These are phyloP conservation scores for Lumnitzera racemosa DNA, from an alignment of 345 rosid genomes.

Conservation along the genomic window DNA sequence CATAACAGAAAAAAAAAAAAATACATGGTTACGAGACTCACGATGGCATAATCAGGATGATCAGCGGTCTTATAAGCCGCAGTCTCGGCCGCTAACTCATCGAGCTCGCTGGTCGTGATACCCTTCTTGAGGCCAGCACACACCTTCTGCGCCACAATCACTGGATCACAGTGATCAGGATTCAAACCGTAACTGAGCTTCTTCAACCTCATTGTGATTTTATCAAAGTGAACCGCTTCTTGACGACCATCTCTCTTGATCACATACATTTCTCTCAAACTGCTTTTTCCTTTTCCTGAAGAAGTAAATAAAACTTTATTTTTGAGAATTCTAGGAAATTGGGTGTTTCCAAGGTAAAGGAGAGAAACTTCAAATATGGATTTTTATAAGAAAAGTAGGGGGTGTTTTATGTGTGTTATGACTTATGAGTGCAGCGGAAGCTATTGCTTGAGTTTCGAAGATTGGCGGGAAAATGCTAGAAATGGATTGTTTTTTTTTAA, in stretches of 20 bases:
- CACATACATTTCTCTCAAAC: slow-evolving; percentile 49
- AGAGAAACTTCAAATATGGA: slow-evolving; percentile 36
- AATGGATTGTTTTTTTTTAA: too few species aligned
- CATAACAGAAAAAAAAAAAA: background rate
- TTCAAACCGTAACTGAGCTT: slow-evolving; percentile 91
- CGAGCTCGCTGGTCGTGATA: slow-evolving; percentile 92
- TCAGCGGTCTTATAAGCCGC: slow-evolving; percentile 92
- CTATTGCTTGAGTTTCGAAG: too few species aligned
- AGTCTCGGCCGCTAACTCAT: slow-evolving; percentile 96
- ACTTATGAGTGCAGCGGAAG: too few species aligned
- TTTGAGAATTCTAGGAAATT: too few species aligned
- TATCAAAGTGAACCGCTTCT: slow-evolving; percentile 87
- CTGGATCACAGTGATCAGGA: slow-evolving; percentile 94
- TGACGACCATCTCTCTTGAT: slow-evolving; percentile 89
- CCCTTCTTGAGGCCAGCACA: slow-evolving; percentile 97
- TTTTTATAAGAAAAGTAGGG: slow-evolving; percentile 9
- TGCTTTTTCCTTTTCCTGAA: too few species aligned
- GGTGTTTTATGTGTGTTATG: too few species aligned
- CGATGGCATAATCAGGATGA: slow-evolving; percentile 95
- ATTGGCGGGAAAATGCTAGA: too few species aligned
- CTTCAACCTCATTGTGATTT: slow-evolving; percentile 92
- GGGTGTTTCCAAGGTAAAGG: too few species aligned
- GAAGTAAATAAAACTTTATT: too few species aligned
- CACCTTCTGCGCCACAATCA: slow-evolving; percentile 91
- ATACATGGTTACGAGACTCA: slow-evolving; percentile 21